Base-by-base conservation (phyloP, 148 eudicot genomes). In the Cornus controversa region DNA sequence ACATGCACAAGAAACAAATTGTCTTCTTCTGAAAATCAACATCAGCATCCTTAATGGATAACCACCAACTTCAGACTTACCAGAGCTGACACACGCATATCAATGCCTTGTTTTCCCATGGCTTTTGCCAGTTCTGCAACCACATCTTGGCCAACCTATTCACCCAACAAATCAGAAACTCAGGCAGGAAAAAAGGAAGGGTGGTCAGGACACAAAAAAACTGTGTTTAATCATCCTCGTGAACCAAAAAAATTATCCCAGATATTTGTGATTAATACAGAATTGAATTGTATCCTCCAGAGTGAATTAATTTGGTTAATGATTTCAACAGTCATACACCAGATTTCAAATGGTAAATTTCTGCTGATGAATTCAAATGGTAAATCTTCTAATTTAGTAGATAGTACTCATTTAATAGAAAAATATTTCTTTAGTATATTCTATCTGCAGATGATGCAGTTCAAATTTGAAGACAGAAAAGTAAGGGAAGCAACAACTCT, bases 111-210 rank as follows among this genome's bases (percentile, higher is more conserved):
- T 75, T 88, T 86, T 64, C 84, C 82, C 83, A 91, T 78, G 73
- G 93, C 88, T 60, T 79, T 88, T 65, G 84, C 73, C 74, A 91
- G 76, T 82, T 86, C 91, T 36, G 71, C 90, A 63, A 88, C 91
- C 31, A 91, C 91, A 82, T 91, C 91, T 82, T 87, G 83, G 74
- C 93, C 92, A 77, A 89, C 88, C 96, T 91, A 80, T 36, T 23
- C 63, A 24, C 29, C 77, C 64, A 71, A 71, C 66, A 83, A 78
- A 7, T n/a, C 2, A 60, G 18, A 4, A 60, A 60, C 24, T 60
- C 24, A 60, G 64, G 57, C 57, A 60, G 24, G 23, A 60, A 60
- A 6, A 60, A 60, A 4, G 22, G 24, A 60, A 20, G 24, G 23
- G 23, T 18, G 25, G 8, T 60, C 24, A 22, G 64, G 25, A 18